Evolutionary conservation across 306 rosid species (phyloP), one percentile per base, ranked within the genome.

Genomic region (Ochetophila trinervis): DNA sequence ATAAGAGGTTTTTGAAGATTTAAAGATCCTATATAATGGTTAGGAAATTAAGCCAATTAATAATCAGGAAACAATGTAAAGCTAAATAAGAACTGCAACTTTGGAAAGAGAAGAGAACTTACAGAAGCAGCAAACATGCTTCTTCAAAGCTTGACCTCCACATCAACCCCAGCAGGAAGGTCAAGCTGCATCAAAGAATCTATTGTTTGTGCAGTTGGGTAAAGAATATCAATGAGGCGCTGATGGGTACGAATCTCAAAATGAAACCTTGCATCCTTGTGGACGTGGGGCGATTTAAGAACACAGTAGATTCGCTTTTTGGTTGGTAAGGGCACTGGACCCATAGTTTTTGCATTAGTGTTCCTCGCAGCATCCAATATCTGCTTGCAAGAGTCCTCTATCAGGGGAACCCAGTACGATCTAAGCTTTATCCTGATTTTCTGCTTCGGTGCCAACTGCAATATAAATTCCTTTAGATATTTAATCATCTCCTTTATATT

Each of bases 361-460:
- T 60, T 93, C 81, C 86, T 84, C 44, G 99, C 99, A 57, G 97
- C 95, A 54, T 93, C 97, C 82, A 90, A 34, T 79, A 90, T 90
- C 85, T 93, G 97, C 90, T 93, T 93, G 88, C 97, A 93, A 6
- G 99, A 89, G 78, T 93, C 99, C 84, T 93, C 99, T 56, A 93
- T 87, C 70, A 93, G 76, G 14, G 87, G 84, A 55, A 86, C 97
- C 86, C 90, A 90, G 77, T 93, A 93, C 44, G 99, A 93, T 70
- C 99, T 87, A 40, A 93, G 96, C 69, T 93, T 93, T 76, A 93
- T 93, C 84, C 99, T 83, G 35, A 93, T 93, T 72, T 87, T 93
- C 82, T 87, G 96, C 90, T 90, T 93, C 4, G 99, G 97, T 17
- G 91, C 88, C 73, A 83, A 64, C 99, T 92, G 86, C 62, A 75